These are phyloP conservation scores for Aspergillus taichungensis DNA, from an alignment of 495 filamentous ascomycete species.

Conservation along the genomic window DNA sequence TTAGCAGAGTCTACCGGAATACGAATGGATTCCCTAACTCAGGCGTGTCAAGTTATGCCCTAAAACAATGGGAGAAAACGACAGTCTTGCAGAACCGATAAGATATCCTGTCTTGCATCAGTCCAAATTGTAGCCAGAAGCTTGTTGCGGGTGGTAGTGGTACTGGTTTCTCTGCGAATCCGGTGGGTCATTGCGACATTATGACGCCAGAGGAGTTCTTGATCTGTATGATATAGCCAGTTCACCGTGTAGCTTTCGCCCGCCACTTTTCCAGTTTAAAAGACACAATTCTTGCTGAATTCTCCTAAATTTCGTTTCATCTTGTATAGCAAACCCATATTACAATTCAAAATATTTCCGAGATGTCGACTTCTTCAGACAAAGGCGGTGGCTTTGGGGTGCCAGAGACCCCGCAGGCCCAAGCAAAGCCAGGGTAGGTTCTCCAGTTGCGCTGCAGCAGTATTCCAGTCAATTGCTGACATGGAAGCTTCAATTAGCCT, in stretches of 20 bases:
- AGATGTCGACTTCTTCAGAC: slow-evolving; percentile 17
- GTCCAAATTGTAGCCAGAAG: not conserved
- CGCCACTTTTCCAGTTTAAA: not conserved
- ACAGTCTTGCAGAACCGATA: not conserved
- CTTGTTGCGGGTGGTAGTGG: not conserved
- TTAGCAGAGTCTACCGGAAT: no score
- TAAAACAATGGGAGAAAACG: not conserved
- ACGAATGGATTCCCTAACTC: no score
- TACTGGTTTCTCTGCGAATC: not conserved
- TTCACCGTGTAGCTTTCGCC: not conserved
- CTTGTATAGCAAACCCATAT: not conserved
- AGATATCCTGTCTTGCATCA: not conserved
- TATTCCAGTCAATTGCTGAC: not conserved
- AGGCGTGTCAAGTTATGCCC: not conserved
- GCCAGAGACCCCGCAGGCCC: slow-evolving; percentile 14
- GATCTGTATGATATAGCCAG: not conserved
- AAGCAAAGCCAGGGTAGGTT: slow-evolving; percentile 17
- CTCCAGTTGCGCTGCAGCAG: not conserved
- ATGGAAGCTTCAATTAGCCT: not conserved
- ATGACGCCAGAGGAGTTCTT: slow-evolving; percentile 14
- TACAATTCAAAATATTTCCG: not conserved
- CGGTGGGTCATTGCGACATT: not conserved
- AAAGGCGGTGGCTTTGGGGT: slow-evolving; percentile 16
- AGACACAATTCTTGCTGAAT: not conserved
- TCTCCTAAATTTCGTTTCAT: not conserved